Evolutionary conservation across 257 asterid genomes (phyloP), one percentile per base, ranked within the genome.

Genomic region (Orobanche coerulescens): DNA sequence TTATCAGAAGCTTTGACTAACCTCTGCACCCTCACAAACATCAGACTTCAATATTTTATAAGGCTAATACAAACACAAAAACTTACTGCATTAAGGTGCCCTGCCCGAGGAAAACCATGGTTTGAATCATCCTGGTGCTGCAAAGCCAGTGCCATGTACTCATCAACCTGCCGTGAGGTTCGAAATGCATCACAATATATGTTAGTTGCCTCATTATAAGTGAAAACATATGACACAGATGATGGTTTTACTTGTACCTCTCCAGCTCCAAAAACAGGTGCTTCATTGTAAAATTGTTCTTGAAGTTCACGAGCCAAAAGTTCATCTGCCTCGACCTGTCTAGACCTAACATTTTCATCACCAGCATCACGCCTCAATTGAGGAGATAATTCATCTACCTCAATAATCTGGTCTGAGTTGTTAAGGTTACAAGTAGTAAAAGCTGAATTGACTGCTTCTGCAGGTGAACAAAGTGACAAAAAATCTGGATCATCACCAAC

Each of bases 291-390:
- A 58, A 88, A 62, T 63, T 92, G 96, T 58, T 92, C 93, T 79
- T 92, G 98, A 62, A 92, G 95, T 62, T 92, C 96, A 64, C 81
- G 90, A 65, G 98, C 98, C 67, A 92, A 70, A 62, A 66, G 79
- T 71, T 86, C 98, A 74, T 88, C 98, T 13, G 94, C 92, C 80
- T 88, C 98, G 68, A 92, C 62, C 77, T 92, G 98, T 62, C 82
- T 79, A 4, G 82, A 78, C 79, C 77, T 82, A 71, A 71, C 82
- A 56, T 63, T 79, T 61, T 75, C 79, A 34, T 64, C 79, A 36
- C 25, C 63, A 37, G 59, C 72, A 67, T 73, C 55, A 44, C 56
- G 64, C 73, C 79, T 75, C 36, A 36, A 39, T 54, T 64, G 79
- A 67, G 91, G 84, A 73, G 82, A 77, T 66, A 69, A 62, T 53